Base-by-base conservation (phyloP, 2,329 filamentous ascomycete genomes). In the Coniochaeta sp. region DNA sequence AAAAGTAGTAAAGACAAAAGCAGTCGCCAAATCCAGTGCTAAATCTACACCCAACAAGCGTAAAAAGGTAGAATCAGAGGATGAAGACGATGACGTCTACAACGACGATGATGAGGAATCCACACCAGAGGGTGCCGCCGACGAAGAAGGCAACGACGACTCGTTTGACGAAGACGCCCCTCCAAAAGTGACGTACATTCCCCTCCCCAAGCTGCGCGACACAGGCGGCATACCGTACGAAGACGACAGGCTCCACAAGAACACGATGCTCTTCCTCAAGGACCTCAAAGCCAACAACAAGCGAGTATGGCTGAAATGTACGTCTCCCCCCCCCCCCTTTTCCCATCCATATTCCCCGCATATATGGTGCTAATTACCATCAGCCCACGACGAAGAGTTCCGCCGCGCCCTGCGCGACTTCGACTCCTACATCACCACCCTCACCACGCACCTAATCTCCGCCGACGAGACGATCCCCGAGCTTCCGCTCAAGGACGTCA, bases 401-500 rank as follows among this genome's bases (percentile, higher is more conserved):
- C 84, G 92, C 62, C 81, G 86, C 59, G 85, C 91, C 1, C 82
- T 92, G 61, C 88, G 89, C 62, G 91, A 96, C 71, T 96, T 90
- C 81, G 85, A 90, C 56, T 83, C 85, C 1, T 96, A 93, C 68
- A 84, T 95, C 38, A 88, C 90, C 65, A 79, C 79, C 11, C 78
- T 95, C 43, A 90, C 89, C 1, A 80, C 88, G 62, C 88, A 85
- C 63, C 80, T 96, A 59, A 82, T 83, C 22, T 85, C 88, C 61
- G 80, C 82, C 43, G 93, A 97, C 70, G 85, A 89, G 60, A 96
- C 91, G 1, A 85, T 96, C 47, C 93, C 93, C 0, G 91, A 96
- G 67, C 77, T 96, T 24, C 93, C 93, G 1, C 79, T 88, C 59
- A 95, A 96, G 72, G 92, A 96, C 70, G 78, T 96, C 66, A 86